A percentile compares a stretch with the other conserved stretches of the same genome.
Conservation (phyloP, 176 grass and related monocot genomes). For the Cenchrus fungigraminus region DNA sequence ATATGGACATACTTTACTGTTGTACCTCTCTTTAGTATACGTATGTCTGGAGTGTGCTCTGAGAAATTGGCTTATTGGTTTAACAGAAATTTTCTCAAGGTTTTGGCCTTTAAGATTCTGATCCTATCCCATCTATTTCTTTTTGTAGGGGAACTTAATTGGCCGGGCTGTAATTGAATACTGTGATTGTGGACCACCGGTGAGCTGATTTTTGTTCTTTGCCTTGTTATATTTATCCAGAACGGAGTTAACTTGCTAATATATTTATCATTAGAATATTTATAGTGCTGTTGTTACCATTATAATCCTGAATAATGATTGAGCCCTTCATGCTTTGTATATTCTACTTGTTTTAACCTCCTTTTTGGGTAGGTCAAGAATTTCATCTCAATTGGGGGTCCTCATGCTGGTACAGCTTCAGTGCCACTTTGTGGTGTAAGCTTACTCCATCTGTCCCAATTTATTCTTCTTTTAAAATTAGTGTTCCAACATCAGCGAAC, state of each 20-base stretch:
- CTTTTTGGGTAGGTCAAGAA: conserved; percentile 77
- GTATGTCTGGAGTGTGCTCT: neutral
- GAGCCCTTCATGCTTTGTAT: neutral
- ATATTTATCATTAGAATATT: conserved; percentile 12
- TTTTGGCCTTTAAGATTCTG: neutral
- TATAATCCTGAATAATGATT: conserved; percentile 18
- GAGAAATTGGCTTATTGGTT: conserved; percentile 30
- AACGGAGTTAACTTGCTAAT: conserved; percentile 7
- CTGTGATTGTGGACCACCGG: conserved; percentile 71
- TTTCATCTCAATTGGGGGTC: conserved; percentile 92
- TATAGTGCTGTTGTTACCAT: conserved; percentile 11
- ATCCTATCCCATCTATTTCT: conserved; percentile 25
- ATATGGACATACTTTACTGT: neutral
- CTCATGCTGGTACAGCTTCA: conserved; percentile 98
- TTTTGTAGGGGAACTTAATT: conserved; percentile 91
- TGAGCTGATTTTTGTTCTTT: conserved; percentile 54
- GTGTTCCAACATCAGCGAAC: neutral
- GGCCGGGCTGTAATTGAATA: conserved; percentile 85
- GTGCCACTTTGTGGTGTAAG: conserved; percentile 94
- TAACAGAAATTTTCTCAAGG: conserved; percentile 6
- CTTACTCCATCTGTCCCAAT: conserved; percentile 26
- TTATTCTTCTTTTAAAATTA: conserved; percentile 19
- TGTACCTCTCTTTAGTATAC: neutral
- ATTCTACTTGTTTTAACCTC: conserved; percentile 20
- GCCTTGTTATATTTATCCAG: neutral